Evolutionary conservation across 805 yeast genomes (phyloP).

Genomic region (Kluyveromyces aestuarii): DNA sequence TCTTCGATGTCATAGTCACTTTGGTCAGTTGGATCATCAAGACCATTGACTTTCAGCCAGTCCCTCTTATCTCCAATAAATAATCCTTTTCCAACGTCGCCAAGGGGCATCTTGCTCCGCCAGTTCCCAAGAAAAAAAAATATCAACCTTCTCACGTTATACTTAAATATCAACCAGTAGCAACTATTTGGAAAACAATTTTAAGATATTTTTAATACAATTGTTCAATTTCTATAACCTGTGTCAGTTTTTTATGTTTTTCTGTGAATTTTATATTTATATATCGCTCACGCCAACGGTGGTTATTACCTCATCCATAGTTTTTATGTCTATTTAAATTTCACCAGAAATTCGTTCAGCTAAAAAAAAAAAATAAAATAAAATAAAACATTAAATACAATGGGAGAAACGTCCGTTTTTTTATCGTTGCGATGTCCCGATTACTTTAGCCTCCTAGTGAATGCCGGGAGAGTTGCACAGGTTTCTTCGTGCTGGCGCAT

Average conservation of each 20-base stretch:
- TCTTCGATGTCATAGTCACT: constrained; percentile 12
- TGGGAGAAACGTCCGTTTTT: no score
- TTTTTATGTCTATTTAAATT: neutral
- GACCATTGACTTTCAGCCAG: constrained; percentile 1
- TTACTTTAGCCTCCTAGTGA: no score
- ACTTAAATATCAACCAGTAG: no score
- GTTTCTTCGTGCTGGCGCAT: no score
- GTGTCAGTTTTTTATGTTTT: neutral
- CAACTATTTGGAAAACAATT: no score
- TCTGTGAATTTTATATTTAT: neutral
- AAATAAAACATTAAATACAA: no score
- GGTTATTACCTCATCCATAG: neutral
- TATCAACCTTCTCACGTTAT: neutral
- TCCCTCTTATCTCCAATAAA: constrained; percentile 1
- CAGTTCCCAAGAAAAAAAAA: neutral
- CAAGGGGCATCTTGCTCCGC: neutral
- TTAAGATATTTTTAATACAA: no score
- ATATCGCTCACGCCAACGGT: neutral
- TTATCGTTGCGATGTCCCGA: no score
- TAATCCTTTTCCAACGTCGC: neutral
- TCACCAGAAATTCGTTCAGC: neutral
- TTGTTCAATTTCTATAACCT: no score
- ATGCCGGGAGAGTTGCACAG: no score
- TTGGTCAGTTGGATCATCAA: neutral
- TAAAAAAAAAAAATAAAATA: no score